Evolutionary conservation across 129 eudicot species (phyloP), one percentile per base, ranked within the genome.

Genomic region (Saussurea involucrata): DNA sequence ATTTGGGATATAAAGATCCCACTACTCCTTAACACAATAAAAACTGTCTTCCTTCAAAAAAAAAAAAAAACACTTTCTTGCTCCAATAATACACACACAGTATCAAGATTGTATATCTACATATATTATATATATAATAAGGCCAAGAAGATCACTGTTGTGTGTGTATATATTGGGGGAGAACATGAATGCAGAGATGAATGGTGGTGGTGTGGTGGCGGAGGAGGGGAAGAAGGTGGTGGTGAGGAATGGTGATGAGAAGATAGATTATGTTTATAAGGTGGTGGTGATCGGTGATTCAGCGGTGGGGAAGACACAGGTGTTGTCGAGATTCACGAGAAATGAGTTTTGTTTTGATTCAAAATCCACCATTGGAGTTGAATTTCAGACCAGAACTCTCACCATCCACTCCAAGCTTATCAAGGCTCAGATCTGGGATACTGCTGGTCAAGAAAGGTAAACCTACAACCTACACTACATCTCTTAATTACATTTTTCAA

Each of bases 371-470:
- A 91, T 88, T 42, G 97, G 97, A 3, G 97, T 91, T 46, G 97
- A 91, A 71, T 91, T 91, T 24, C 97, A 91, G 76, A 91, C 90
- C 18, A 83, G 93, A 58, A 86, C 97, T 31, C 73, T 91, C 21
- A 73, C 68, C 70, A 79, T 88, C 27, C 85, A 85, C 12, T 85
- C 94, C 55, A 91, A 91, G 71, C 78, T 89, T 73, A 75, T 91
- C 80, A 91, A 91, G 78, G 97, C 97, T 76, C 97, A 91, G 97
- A 88, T 91, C 89, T 91, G 97, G 97, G 97, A 91, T 75, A 91
- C 97, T 67, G 97, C 97, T 21, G 97, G 97, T 66, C 97, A 91
- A 83, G 97, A 91, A 83, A 87, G 97, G 97, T 90, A 24, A 78
- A 37, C 11, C 11, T 0, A 37, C 13, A 2, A 8, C 0, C 3